A percentile compares a stretch with the other conserved stretches of the same genome.
Conservation (phyloP, 345 rosid genomes). For the Citrus maxima region DNA sequence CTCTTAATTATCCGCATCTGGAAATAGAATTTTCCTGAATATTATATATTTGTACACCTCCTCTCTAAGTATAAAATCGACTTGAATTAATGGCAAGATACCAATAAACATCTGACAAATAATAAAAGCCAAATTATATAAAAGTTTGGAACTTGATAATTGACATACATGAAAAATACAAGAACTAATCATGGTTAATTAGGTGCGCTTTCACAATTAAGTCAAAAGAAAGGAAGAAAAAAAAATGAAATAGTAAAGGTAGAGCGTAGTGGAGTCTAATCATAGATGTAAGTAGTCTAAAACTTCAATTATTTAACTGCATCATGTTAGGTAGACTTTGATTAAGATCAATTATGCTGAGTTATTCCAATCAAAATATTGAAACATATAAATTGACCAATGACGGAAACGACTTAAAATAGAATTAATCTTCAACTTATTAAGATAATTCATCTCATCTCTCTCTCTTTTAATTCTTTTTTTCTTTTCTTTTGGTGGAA, state of each 20-base stretch:
- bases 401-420: neutral
- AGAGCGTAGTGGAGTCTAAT: slow-evolving; percentile 32
- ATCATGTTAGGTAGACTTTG: slow-evolving; percentile 22
- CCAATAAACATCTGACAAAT: neutral
- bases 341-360: slow-evolving; percentile 8
- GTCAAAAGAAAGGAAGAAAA: slow-evolving; percentile 12
- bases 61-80: no score
- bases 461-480: neutral
- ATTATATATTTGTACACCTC: no score
- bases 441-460: neutral
- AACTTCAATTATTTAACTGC: neutral
- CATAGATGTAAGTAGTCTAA: slow-evolving; percentile 11
- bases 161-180: neutral
- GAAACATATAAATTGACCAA: neutral
- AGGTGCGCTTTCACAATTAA: neutral
- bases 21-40: no score
- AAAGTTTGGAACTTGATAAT: neutral
- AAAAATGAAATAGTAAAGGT: neutral
- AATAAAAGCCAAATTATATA: no score
- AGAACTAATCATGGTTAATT: neutral
- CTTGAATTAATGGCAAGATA: neutral
- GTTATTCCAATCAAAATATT: neutral
- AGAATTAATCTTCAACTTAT: neutral
- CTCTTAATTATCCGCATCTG: neutral
- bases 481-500: neutral